Evolutionary conservation across 192 early-diverging fungal species (phyloP).

Genomic region (Umbelopsis vinacea): DNA sequence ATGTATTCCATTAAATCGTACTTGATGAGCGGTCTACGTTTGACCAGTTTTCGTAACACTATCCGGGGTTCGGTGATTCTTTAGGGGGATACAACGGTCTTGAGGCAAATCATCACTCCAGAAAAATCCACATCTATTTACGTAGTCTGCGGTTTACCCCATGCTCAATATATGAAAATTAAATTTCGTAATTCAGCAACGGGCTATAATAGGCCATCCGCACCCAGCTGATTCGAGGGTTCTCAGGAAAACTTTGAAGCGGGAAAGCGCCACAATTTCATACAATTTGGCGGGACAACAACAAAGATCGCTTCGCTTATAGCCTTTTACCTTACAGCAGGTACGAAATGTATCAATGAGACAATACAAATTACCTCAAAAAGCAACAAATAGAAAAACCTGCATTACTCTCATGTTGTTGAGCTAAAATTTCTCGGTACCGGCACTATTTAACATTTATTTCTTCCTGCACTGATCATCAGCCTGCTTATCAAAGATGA

Average conservation of each 20-base stretch:
- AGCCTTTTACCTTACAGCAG: not conserved
- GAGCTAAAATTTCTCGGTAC: not conserved
- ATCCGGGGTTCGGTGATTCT: not conserved
- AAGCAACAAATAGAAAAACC: not conserved
- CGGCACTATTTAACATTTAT: not conserved
- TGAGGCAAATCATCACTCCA: not conserved
- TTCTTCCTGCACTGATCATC: not conserved
- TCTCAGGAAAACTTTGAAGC: not conserved
- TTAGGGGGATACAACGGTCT: not conserved
- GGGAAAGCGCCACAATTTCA: constrained; percentile 22
- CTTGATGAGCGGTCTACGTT: not conserved
- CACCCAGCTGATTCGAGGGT: not conserved
- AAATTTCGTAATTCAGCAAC: not conserved
- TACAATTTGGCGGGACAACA: constrained; percentile 6
- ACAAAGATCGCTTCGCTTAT: not conserved
- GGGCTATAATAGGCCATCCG: not conserved
- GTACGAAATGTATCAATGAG: not conserved
- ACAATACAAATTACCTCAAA: not conserved
- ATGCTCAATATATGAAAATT: constrained; percentile 9
- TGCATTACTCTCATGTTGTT: not conserved
- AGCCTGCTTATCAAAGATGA: constrained; percentile 18
- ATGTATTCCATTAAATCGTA: not conserved
- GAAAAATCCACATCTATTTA: not conserved
- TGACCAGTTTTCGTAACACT: not conserved
- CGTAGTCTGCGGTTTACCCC: not conserved